Base-by-base conservation (phyloP, 2,329 filamentous ascomycete species). In the Zopfia rhizophila region DNA sequence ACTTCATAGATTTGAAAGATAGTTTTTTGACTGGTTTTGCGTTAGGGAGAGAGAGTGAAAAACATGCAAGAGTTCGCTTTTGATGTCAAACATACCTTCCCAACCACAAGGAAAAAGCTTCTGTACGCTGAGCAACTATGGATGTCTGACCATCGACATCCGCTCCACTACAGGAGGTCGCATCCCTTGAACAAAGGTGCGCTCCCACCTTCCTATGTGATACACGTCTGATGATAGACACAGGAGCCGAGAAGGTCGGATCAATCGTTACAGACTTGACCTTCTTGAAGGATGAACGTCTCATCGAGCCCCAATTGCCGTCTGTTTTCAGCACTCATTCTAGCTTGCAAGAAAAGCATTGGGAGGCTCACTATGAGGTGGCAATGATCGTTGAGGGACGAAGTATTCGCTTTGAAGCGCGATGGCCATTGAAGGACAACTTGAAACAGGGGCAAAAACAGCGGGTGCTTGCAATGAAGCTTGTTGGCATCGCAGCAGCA, bases 381-480 rank as follows among this genome's bases (percentile, higher is more conserved):
- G 51, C 44, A 3, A 44, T 56, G 44, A 50, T 52, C 32, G 45
- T 56, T 5, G 47, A 56, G 19, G 53, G 47, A 11, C 37, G 53
- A 35, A 56, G 29, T 36, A 33, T 56, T 7, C 37, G 45, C 3
- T 54, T 37, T 36, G 29, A 54, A 23, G 53, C 51, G 21, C 35
- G 38, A 28, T 56, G 45, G 40, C 53, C 53, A 30, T 3, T 28
- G 13, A 25, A 32, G 16, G 33, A 28, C 2, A 14, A 45, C 27
- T 27, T 50, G 21, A 4, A 19, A 14, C 21, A 17, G 2, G 49
- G 48, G 16, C 27, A 53, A 25, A 19, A 38, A 18, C 45, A 45
- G 16, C 5, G 21, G 4, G 38, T 51, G 2, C 36, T 33, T 6
- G 40, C 19, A 16, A 16, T 18, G 13, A 38, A 33, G 8, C 50